Evolutionary conservation across 1,139 yeast species (phyloP).

Genomic region (Geotrichum candidum): DNA sequence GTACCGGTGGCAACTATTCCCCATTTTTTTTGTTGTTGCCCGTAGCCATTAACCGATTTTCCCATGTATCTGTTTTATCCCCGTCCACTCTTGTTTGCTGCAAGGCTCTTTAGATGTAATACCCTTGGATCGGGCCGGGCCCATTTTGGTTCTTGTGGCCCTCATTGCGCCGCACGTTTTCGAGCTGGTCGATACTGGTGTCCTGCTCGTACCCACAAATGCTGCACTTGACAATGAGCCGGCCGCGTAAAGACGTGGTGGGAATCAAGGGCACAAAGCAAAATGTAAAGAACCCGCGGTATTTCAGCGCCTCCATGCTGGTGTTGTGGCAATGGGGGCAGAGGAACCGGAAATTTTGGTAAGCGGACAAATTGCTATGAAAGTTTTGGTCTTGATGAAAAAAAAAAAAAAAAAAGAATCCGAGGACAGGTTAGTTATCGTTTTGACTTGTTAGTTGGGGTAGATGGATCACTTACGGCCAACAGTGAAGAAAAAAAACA

Average conservation of each 20-base stretch:
- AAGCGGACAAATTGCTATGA: constrained; percentile 27
- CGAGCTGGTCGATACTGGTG: constrained; percentile 35
- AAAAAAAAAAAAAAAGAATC: not conserved
- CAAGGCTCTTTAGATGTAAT: not conserved
- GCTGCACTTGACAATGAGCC: constrained; percentile 35
- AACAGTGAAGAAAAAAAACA: constrained; percentile 16
- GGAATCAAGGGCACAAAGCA: constrained; percentile 47
- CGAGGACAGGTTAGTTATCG: no score
- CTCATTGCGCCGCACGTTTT: constrained; percentile 15
- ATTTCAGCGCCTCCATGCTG: constrained; percentile 40
- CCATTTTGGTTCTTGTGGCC: not conserved
- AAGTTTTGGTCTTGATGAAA: constrained; percentile 24
- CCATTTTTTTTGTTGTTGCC: not conserved
- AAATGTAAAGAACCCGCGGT: constrained; percentile 43
- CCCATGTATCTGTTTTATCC: not conserved
- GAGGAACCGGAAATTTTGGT: constrained; percentile 26
- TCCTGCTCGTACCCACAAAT: constrained; percentile 45
- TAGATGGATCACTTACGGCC: constrained; percentile 8
- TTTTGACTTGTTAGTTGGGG: no score
- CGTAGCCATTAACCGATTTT: no score
- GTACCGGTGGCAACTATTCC: not conserved
- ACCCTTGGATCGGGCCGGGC: constrained; percentile 6
- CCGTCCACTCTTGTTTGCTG: no score
- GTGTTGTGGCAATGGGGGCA: constrained; percentile 40
- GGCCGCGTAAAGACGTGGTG: constrained; percentile 41